Conservation (phyloP, 2,329 filamentous ascomycete genomes). For the Arthroderma uncinatum region DNA sequence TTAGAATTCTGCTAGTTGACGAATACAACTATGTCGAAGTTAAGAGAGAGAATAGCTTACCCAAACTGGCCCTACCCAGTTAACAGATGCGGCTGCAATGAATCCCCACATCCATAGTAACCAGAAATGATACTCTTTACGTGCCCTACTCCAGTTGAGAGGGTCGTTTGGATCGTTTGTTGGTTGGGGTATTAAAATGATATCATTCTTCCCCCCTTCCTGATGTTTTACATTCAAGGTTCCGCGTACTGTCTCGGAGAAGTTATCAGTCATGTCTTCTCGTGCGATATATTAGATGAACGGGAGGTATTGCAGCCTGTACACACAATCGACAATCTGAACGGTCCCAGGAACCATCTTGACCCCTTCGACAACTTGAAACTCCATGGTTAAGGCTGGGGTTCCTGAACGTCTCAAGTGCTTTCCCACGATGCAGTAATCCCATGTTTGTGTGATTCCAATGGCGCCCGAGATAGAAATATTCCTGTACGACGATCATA, state of each 20-base stretch:
- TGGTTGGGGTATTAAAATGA: slow-evolving; percentile 31
- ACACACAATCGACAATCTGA: slow-evolving; percentile 14
- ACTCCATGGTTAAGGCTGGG: slow-evolving; percentile 9
- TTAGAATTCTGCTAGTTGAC: not conserved
- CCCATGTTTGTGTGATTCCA: no score
- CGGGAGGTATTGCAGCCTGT: no score
- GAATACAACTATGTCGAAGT: no score
- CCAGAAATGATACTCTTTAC: slow-evolving; percentile 16
- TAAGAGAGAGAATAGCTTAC: slow-evolving; percentile 6
- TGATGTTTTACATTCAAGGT: slow-evolving; percentile 15
- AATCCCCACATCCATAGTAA: slow-evolving; percentile 16
- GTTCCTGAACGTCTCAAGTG: no score
- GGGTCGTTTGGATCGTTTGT: slow-evolving; percentile 30
- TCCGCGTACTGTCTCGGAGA: slow-evolving; percentile 10
- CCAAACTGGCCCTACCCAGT: slow-evolving; percentile 14
- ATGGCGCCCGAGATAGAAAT: no score
- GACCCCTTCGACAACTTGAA: slow-evolving; percentile 12
- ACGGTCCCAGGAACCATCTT: slow-evolving; percentile 15
- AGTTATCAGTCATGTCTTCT: no score
- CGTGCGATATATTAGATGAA: no score
- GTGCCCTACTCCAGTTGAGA: slow-evolving; percentile 26
- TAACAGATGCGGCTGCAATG: slow-evolving; percentile 13
- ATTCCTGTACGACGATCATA: no score
- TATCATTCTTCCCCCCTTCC: slow-evolving; percentile 12
- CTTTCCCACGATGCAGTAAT: no score